Evolutionary conservation across 371 early-diverging fungal species (phyloP).

Genomic region (Mucor velutinosus): DNA sequence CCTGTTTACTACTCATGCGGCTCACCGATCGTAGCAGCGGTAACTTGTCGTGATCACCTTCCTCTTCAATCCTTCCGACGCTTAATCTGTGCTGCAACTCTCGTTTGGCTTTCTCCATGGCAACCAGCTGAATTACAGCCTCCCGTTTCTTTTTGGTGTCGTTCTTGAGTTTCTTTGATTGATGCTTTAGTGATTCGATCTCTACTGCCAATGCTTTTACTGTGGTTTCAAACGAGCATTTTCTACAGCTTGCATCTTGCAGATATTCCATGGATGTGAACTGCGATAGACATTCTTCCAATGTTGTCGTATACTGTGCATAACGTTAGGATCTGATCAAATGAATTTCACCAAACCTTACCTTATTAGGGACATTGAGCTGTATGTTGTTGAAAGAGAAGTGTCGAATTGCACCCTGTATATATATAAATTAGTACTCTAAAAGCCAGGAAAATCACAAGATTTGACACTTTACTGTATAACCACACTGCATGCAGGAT

Average conservation of each 20-base stretch:
- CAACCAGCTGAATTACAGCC: slow-evolving; percentile 27
- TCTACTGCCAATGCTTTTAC: slow-evolving; percentile 27
- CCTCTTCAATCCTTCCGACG: slow-evolving; percentile 23
- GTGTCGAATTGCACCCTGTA: slow-evolving; percentile 73
- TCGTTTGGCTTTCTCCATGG: slow-evolving; percentile 9
- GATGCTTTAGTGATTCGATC: slow-evolving; percentile 43
- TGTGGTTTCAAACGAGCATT: slow-evolving; percentile 68
- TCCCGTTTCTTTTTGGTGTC: slow-evolving; percentile 30
- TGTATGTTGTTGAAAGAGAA: slow-evolving; percentile 75
- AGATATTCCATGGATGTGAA: slow-evolving; percentile 72
- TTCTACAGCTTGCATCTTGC: slow-evolving; percentile 72
- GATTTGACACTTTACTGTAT: slow-evolving; percentile 49
- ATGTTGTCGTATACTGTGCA: slow-evolving; percentile 48
- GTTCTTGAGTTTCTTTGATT: slow-evolving; percentile 41
- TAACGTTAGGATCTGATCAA: background rate
- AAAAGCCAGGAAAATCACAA: background rate
- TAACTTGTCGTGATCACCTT: slow-evolving; percentile 27
- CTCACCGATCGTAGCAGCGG: slow-evolving; percentile 18
- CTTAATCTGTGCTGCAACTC: slow-evolving; percentile 13
- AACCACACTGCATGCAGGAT: slow-evolving; percentile 68
- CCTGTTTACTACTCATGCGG: slow-evolving; percentile 57
- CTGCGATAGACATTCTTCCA: slow-evolving; percentile 65
- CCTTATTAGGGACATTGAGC: slow-evolving; percentile 62
- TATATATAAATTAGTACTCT: background rate
- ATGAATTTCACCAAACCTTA: slow-evolving; percentile 13